Base-by-base conservation (phyloP, 805 yeast genomes). In the Tetrapisispora nanseiensis region DNA sequence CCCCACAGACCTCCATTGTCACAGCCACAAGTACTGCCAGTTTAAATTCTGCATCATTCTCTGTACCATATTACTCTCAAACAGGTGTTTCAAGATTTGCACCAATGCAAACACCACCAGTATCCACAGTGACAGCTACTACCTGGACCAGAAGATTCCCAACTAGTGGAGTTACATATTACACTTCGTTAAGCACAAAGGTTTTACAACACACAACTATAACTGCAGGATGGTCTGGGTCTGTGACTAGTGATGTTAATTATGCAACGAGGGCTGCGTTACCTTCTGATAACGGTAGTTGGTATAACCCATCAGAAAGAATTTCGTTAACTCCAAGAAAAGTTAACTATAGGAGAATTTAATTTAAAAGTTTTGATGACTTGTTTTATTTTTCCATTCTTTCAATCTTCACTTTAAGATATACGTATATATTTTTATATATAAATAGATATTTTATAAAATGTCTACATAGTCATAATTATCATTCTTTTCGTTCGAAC, bases 41-140 rank as follows among this genome's bases (percentile, higher is more conserved):
- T 6, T 68, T 68, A 22, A 70, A 67, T 50, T 61, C 67, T 26
- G 62, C 59, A 11, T 79, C 86, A 2, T 82, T 81, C 59, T 57
- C 80, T 3, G 66, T 87, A 6, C 73, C 94, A 2, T 90, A 89
- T 65, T 74, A 85, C 3, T 48, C 52, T 52, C 97, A 90, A 66
- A 81, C 92, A 0, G 95, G 95, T 24, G 62, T 51, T 18, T 76
- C 84, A 9, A 74, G 89, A 52, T 85, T 65, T 61, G 97, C 97
- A 1, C 96, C 97, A 41, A 86, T 87, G 95, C 97, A 89, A 65
- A 59, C 70, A 45, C 95, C 86, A 63, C 97, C 98, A 6, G 84
- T 81, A 3, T 55, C 82, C 1, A 66, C 65, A 9, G 75, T 86
- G 21, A 83, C 95, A 0, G 75, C 69, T 30, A 70, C 81, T 9